These are phyloP conservation scores for Porpolomopsis calyptriformis DNA, from an alignment of 768 basidiomycete species.

Conservation along the genomic window DNA sequence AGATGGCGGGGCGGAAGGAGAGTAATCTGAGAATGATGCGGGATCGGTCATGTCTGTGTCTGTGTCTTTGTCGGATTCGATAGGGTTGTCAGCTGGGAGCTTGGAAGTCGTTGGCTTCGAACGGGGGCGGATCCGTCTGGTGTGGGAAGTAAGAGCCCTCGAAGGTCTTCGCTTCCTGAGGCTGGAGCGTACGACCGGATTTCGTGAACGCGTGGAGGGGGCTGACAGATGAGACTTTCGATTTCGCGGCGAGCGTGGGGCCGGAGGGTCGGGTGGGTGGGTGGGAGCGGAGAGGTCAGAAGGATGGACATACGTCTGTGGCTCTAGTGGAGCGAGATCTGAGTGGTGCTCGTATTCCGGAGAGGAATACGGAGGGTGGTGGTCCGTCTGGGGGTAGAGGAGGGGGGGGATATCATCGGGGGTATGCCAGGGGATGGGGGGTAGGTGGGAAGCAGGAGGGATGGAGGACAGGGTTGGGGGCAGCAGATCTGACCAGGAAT, in stretches of 20 bases:
- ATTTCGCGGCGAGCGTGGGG: background rate
- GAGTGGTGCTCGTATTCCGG: background rate
- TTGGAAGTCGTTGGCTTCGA: too few species aligned
- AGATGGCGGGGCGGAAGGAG: conserved; percentile 6
- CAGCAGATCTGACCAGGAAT: too few species aligned
- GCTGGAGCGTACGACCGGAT: background rate
- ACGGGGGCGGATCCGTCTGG: too few species aligned
- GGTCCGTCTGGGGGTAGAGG: background rate
- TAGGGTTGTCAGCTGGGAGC: too few species aligned
- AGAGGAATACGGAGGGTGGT: background rate
- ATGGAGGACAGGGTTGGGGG: too few species aligned
- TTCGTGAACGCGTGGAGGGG: background rate
- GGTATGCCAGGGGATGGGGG: background rate
- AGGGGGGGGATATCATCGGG: background rate
- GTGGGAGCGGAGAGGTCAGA: conserved; percentile 1
- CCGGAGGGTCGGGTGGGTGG: background rate
- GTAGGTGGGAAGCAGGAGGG: background rate
- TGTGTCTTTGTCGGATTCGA: background rate
- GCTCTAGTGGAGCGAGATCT: background rate
- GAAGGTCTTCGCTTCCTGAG: too few species aligned
- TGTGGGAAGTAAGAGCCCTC: too few species aligned
- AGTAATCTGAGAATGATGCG: background rate
- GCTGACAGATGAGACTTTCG: background rate
- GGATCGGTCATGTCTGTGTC: background rate
- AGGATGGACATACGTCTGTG: conserved; percentile 2